Base-by-base conservation (phyloP, 2,329 filamentous ascomycete genomes). In the Aspergillus fijiensis region DNA sequence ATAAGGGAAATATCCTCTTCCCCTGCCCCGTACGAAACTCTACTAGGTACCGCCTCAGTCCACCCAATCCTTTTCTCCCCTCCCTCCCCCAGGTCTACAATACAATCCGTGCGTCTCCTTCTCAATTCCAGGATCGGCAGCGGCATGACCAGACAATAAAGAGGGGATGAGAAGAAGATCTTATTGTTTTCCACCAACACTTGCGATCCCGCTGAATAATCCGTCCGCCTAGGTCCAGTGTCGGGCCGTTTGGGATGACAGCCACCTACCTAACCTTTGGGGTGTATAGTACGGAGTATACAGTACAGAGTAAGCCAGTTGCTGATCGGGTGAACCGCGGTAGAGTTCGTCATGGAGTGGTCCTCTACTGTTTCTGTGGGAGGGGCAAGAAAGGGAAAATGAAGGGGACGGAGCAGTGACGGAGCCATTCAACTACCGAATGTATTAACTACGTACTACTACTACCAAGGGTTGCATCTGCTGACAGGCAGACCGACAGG, bases 201-300 rank as follows among this genome's bases (percentile, higher is more conserved):
- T 35, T 12, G 33, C 33, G 11, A 35, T 35, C 4, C 33, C 16
- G 33, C 11, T 35, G 33, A 35, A 35, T 35, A 16, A 35, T 35
- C 11, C 33, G 33, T 35, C 10, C 33, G 33, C 14, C 33, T 5
- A 35, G 33, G 27, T 29, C 27, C 31, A 47, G 39, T 55, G 39
- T 55, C 52, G 52, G 52, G 52, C 52, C 52, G 52, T 55, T 55
- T 55, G 42, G 53, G 53, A 49, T 55, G 53, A 55, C 42, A 55
- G 53, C 53, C 53, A 55, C 45, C 49, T 31, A 55, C 45, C 49
- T 31, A 45, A 12, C 27, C 27, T 29, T 29, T 3, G 27, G 27
- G 9, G 27, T 29, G 27, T 9, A 29, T 29, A 29, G 27, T 23
- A 23, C 23, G 23, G 23, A 23, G 23, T 29, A 29, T 29, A 29